Base-by-base conservation (phyloP, 1,284 basidiomycete species). In the Puccinia novopanici region DNA sequence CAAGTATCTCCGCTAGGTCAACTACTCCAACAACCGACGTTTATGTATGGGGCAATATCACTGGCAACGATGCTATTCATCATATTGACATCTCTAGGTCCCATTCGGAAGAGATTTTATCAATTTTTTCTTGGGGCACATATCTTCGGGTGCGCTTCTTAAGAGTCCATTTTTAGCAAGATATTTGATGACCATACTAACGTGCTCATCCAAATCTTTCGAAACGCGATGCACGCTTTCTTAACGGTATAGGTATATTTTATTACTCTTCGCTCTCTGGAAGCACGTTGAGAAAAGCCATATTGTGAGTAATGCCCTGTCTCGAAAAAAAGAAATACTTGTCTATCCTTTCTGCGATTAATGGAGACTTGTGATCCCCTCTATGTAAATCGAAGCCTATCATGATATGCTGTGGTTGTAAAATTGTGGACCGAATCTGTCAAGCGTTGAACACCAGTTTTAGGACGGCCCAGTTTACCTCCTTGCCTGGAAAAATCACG, bases 401-500 rank as follows among this genome's bases (percentile, higher is more conserved):
- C 24, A 27, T 59, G 70, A 34, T 63, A 34, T 72, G 67, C 22
- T 37, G 19, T 30, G 70, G 17, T 19, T 80, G 68, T 73, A 70
- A 61, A 61, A 34, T 72, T n/a, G 42, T 73, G 15, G 77, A 80
- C 59, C 45, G 52, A 48, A 27, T 80, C 9, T 52, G 57, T 30
- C 37, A 70, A 40, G 27, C 59, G 45, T 34, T 80, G 10, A 72
- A 65, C 27, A 80, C 68, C 24, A 61, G 55, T 22, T 80, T 42
- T n/a, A 48, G 55, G 48, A 72, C 55, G 9, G 77, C 77, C 3
- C 54, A 50, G 10, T 73, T 80, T 52, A 80, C 77, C 17, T 73
- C 77, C 40, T 63, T 80, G 48, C 77, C 77, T n/a, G 67, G 68
- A 50, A 72, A 61, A 27, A 57, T 80, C 15, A 80, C 77, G 12